Evolutionary conservation across 345 rosid genomes (phyloP).

Genomic region (Noccaea caerulescens): DNA sequence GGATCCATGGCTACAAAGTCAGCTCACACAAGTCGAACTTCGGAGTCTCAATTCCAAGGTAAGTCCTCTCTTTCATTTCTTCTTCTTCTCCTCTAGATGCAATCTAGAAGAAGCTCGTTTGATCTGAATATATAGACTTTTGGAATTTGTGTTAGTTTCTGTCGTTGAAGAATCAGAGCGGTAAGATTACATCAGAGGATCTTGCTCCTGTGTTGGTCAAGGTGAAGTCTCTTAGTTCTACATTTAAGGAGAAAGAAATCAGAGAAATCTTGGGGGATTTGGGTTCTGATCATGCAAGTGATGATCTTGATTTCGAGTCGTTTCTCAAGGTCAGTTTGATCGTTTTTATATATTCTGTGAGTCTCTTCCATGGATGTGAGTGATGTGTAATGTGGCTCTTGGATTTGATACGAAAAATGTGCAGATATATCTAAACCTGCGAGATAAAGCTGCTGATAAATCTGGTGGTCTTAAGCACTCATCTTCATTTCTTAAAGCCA

Average conservation of each 20-base stretch:
- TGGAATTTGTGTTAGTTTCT: constrained; percentile 52
- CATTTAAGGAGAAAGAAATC: constrained; percentile 75
- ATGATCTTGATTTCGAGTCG: constrained; percentile 79
- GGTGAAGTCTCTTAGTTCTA: constrained; percentile 66
- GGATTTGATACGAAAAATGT: constrained; percentile 32
- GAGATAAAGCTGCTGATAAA: constrained; percentile 68
- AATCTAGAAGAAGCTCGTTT: constrained; percentile 13
- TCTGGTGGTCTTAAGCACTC: constrained; percentile 62
- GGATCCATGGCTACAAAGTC: constrained; percentile 88
- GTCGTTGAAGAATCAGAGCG: constrained; percentile 62
- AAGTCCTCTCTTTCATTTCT: background rate
- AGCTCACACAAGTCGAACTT: constrained; percentile 92
- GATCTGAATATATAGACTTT: constrained; percentile 2
- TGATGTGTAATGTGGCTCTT: constrained; percentile 24
- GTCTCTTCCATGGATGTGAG: constrained; percentile 15
- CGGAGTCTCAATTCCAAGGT: constrained; percentile 84
- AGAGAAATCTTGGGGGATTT: constrained; percentile 53
- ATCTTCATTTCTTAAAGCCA: constrained; percentile 79
- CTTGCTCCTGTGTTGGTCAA: constrained; percentile 72
- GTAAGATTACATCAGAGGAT: constrained; percentile 62
- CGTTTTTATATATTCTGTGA: background rate
- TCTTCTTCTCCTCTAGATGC: background rate
- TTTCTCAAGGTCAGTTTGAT: constrained; percentile 67
- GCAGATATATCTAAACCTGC: constrained; percentile 68
- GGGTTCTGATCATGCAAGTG: constrained; percentile 44